These are phyloP conservation scores for Boehmeria nivea DNA, from an alignment of 306 rosid genomes.

Conservation along the genomic window DNA sequence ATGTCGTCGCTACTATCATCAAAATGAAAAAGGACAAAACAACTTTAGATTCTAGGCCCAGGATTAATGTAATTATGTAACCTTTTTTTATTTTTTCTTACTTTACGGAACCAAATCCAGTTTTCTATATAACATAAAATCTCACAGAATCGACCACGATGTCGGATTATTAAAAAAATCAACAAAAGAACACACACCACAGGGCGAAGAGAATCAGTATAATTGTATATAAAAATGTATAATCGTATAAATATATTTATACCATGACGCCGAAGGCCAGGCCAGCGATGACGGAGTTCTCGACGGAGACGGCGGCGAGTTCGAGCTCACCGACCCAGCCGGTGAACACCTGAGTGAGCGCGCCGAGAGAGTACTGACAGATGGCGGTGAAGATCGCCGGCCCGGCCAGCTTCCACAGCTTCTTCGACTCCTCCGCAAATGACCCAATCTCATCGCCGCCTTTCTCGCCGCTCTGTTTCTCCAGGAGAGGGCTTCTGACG, in stretches of 20 bases:
- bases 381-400: conserved; percentile 55
- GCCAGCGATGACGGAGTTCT: conserved; percentile 63
- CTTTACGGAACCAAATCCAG: too few relatives aligned
- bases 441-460: neutral
- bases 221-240: neutral
- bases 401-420: conserved; percentile 47
- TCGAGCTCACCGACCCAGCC: conserved; percentile 47
- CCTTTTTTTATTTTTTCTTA: too few relatives aligned
- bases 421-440: conserved; percentile 35
- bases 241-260: neutral
- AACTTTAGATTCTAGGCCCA: too few relatives aligned
- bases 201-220: too few relatives aligned
- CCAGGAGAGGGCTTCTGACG: too few relatives aligned
- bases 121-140: too few relatives aligned
- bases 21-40: too few relatives aligned
- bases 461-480: neutral
- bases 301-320: conserved; percentile 71
- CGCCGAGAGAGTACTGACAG: conserved; percentile 59
- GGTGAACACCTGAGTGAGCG: conserved; percentile 52
- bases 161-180: too few relatives aligned
- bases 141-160: too few relatives aligned
- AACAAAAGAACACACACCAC: too few relatives aligned
- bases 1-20: too few relatives aligned
- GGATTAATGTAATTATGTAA: too few relatives aligned
- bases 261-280: conserved; percentile 70